Evolutionary conservation across 768 basidiomycete genomes (phyloP).

Genomic region (Leccinum subgranulosum): DNA sequence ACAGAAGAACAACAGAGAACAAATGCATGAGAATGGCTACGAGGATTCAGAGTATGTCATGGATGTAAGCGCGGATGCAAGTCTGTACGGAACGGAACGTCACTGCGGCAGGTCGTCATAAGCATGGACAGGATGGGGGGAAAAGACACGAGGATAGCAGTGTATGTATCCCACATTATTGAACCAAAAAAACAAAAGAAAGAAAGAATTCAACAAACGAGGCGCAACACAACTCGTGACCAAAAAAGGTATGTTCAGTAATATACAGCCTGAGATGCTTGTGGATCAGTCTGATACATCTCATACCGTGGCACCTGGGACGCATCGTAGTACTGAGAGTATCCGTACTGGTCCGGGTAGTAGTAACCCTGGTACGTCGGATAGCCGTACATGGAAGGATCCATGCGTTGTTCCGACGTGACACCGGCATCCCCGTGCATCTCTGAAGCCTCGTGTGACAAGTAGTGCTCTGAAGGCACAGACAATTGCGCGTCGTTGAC

Average conservation of each 20-base stretch:
- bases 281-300: slow-evolving; percentile 55
- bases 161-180: slow-evolving; percentile 18
- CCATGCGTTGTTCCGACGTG: slow-evolving; percentile 28
- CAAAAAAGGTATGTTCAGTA: slow-evolving; percentile 41
- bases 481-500: slow-evolving; percentile 12
- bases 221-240: slow-evolving; percentile 9
- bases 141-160: slow-evolving; percentile 13
- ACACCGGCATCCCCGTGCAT: slow-evolving; percentile 14
- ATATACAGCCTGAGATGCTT: slow-evolving; percentile 52
- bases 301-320: slow-evolving; percentile 65
- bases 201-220: slow-evolving; percentile 7
- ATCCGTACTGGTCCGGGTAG: slow-evolving; percentile 67
- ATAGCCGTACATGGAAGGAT: slow-evolving; percentile 49
- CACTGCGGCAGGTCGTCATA: slow-evolving; percentile 16
- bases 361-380: slow-evolving; percentile 63
- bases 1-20: slow-evolving; percentile 6
- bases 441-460: slow-evolving; percentile 8
- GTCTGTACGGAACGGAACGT: slow-evolving; percentile 26
- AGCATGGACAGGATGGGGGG: slow-evolving; percentile 1
- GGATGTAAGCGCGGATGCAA: slow-evolving; percentile 15
- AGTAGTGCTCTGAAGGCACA: slow-evolving; percentile 14
- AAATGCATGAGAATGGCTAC: slow-evolving; percentile 20
- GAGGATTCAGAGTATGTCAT: slow-evolving; percentile 18
- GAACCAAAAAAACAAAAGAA: slow-evolving; percentile 17
- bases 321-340: slow-evolving; percentile 67